A percentile compares a stretch with the other conserved stretches of the same genome.
Evolutionary conservation across 2,329 filamentous ascomycete species (phyloP).

Genomic region (Aaosphaeria arxii): DNA sequence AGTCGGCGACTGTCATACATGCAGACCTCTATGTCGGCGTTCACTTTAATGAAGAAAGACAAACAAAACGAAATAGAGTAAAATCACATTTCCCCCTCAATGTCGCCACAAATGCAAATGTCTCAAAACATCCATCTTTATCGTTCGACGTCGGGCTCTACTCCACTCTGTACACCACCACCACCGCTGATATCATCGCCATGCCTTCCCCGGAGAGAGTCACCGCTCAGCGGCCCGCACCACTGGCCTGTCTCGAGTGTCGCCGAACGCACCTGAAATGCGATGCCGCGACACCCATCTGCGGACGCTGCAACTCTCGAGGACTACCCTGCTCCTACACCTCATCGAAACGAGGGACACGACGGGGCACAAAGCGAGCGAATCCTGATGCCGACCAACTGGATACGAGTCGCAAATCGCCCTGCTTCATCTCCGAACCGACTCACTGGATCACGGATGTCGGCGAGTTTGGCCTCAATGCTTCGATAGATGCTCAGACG

Average conservation of each 20-base stretch:
- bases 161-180: too few species aligned
- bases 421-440: not conserved
- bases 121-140: too few species aligned
- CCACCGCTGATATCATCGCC: too few species aligned
- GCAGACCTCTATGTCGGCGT: too few species aligned
- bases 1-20: too few species aligned
- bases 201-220: too few species aligned
- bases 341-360: conserved; percentile 44
- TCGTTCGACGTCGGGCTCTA: too few species aligned
- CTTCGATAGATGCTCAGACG: not conserved
- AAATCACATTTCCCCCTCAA: too few species aligned
- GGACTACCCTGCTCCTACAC: conserved; percentile 43
- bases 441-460: conserved; percentile 16
- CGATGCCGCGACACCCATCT: conserved; percentile 41
- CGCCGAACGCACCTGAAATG: conserved; percentile 49
- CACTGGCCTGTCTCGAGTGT: conserved; percentile 47
- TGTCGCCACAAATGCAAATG: too few species aligned
- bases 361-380: conserved; percentile 21
- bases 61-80: too few species aligned
- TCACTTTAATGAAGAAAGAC: too few species aligned
- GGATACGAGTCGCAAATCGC: conserved; percentile 2
- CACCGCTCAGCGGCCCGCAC: conserved; percentile 8
- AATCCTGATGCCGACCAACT: conserved; percentile 13
- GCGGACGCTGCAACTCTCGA: conserved; percentile 42
- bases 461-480: not conserved